Percentiles rank a stretch among this genome's conserved stretches.
phyloP scores from a whole-genome alignment of 2,329 filamentous ascomycete genomes.

The Epichloe hybrida region DNA sequence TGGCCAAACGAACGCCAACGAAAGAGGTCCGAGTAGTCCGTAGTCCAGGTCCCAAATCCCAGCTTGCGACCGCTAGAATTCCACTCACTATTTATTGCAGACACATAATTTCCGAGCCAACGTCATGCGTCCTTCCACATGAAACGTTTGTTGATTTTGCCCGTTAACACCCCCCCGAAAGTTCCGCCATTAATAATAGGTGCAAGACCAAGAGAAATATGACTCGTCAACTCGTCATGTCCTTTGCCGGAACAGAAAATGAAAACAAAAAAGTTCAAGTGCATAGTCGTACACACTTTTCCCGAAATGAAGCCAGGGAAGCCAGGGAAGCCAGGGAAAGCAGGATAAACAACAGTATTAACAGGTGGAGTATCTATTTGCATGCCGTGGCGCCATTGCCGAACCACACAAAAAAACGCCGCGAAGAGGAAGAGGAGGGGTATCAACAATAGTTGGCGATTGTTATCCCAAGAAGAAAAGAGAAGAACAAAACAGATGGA shows the following conservation, averaged over 20 bases:
- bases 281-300: constrained; percentile 1
- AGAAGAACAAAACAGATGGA: background rate
- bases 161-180: background rate
- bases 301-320: background rate
- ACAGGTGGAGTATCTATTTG: constrained; percentile 3
- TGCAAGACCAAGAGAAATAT: background rate
- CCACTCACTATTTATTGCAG: background rate
- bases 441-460: background rate
- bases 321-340: background rate
- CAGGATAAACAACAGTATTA: background rate
- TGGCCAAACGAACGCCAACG: too few species aligned
- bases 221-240: constrained; percentile 3
- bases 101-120: background rate
- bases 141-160: background rate
- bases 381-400: background rate
- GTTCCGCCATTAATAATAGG: background rate
- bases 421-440: background rate
- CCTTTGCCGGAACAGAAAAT: background rate
- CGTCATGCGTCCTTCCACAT: background rate
- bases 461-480: background rate
- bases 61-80: background rate
- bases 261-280: background rate
- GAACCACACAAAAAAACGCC: background rate
- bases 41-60: background rate
- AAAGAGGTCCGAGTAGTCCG: too few species aligned